Percentiles rank a stretch among this genome's conserved stretches.
Conservation (phyloP, 805 yeast genomes). For the Yamadazyma kitorensis region DNA sequence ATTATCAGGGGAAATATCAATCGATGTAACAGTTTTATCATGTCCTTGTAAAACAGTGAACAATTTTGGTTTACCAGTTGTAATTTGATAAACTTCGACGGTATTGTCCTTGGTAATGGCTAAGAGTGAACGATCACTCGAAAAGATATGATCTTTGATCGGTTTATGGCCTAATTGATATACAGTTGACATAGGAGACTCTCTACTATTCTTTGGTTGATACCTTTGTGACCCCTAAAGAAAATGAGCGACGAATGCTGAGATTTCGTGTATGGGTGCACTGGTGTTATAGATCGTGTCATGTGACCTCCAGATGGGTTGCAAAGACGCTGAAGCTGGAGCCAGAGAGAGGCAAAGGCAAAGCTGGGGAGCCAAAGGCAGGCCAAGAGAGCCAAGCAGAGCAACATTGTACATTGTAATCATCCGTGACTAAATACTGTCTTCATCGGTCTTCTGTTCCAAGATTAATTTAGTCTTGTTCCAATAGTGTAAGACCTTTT, state of each 20-base stretch:
- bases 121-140: conserved; percentile 57
- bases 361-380: too few species aligned
- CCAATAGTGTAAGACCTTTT: conserved; percentile 39
- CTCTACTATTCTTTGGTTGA: too few species aligned
- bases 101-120: conserved; percentile 81
- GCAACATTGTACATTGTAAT: too few species aligned
- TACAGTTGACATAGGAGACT: conserved; percentile 28
- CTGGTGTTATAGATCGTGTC: too few species aligned
- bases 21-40: conserved; percentile 91
- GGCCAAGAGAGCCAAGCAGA: neutral
- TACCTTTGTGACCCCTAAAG: too few species aligned
- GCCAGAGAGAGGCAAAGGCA: too few species aligned
- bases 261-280: too few species aligned
- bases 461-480: conserved; percentile 28
- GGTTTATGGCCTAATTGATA: conserved; percentile 79
- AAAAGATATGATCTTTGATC: conserved; percentile 88
- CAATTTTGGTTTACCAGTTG: conserved; percentile 50
- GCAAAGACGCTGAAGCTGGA: too few species aligned
- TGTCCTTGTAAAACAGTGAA: conserved; percentile 74
- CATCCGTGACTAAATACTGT: too few species aligned
- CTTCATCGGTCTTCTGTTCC: conserved; percentile 22
- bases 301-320: too few species aligned
- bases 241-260: too few species aligned
- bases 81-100: conserved; percentile 70
- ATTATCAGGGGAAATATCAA: conserved; percentile 86